Evolutionary conservation across 495 filamentous ascomycete genomes (phyloP).

Genomic region (Penicillium alfredii): DNA sequence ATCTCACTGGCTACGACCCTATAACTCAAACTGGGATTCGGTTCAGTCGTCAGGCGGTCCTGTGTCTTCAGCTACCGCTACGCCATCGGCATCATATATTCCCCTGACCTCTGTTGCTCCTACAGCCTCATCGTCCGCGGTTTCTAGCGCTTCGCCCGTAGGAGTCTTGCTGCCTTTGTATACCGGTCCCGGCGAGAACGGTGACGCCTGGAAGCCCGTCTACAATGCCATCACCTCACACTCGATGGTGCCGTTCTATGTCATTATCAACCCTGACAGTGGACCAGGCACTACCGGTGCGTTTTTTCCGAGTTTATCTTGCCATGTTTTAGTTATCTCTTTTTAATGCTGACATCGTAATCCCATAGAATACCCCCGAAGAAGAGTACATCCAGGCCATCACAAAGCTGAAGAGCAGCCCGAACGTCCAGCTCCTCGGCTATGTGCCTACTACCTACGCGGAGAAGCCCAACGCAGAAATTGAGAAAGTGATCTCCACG

Average conservation of each 20-base stretch:
- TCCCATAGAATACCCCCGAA: conserved; percentile 19
- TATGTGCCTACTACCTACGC: conserved; percentile 47
- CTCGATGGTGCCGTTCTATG: conserved; percentile 29
- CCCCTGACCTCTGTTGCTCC: too few relatives aligned
- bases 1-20: too few relatives aligned
- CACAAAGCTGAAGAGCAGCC: conserved; percentile 32
- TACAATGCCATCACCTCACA: conserved; percentile 30
- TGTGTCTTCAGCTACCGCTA: too few relatives aligned
- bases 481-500: conserved; percentile 27
- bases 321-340: background rate
- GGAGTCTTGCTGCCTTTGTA: conserved; percentile 48
- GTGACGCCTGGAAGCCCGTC: conserved; percentile 38
- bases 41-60: too few relatives aligned
- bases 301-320: background rate
- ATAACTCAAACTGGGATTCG: too few relatives aligned
- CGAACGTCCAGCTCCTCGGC: conserved; percentile 42
- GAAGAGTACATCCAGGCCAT: conserved; percentile 28
- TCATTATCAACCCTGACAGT: conserved; percentile 43
- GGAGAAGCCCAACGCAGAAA: conserved; percentile 22
- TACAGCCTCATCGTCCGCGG: too few relatives aligned
- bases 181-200: conserved; percentile 41
- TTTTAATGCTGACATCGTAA: background rate
- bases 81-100: too few relatives aligned
- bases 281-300: conserved; percentile 37
- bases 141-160: too few relatives aligned